Conservation (phyloP, 1,284 basidiomycete species). For the Omphalotus olearius region DNA sequence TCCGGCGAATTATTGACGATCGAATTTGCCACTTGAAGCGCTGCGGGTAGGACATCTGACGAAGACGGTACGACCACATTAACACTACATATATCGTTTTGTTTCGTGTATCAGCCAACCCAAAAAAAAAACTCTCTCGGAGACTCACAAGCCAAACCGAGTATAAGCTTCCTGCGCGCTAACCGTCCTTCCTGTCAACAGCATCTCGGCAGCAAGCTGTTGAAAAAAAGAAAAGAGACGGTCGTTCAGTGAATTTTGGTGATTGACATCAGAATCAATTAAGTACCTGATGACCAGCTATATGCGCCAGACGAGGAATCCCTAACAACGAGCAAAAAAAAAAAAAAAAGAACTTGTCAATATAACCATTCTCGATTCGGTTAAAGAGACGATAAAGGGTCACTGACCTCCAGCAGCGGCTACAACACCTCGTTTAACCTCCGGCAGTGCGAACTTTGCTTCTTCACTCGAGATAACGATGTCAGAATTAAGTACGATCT, state of each 20-base stretch:
- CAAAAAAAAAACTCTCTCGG: conserved; percentile 4
- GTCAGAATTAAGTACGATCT: conserved; percentile 81
- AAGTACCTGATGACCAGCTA: conserved; percentile 68
- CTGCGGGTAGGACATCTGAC: conserved; percentile 53
- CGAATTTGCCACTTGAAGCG: conserved; percentile 58
- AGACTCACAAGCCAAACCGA: conserved; percentile 71
- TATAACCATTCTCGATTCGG: conserved; percentile 1
- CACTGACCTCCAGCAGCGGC: conserved; percentile 69
- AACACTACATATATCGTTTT: conserved; percentile 51
- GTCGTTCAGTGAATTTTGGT: background rate
- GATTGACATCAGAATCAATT: conserved; percentile 4
- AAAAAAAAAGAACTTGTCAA: conserved; percentile 3
- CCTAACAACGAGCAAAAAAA: conserved; percentile 30
- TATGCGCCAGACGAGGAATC: conserved; percentile 60
- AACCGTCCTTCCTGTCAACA: conserved; percentile 68
- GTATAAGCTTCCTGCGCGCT: conserved; percentile 64
- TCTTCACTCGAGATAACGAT: conserved; percentile 72
- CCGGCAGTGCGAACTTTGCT: conserved; percentile 75
- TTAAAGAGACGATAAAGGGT: conserved; percentile 15
- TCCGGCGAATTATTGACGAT: conserved; percentile 75
- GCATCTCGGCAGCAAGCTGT: conserved; percentile 74
- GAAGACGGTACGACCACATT: conserved; percentile 64
- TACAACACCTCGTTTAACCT: conserved; percentile 78
- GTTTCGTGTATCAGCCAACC: too few species aligned
- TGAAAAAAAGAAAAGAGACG: too few species aligned